These are phyloP conservation scores for Colletotrichum tropicale DNA, from an alignment of 2,329 filamentous ascomycete genomes.

Conservation along the genomic window DNA sequence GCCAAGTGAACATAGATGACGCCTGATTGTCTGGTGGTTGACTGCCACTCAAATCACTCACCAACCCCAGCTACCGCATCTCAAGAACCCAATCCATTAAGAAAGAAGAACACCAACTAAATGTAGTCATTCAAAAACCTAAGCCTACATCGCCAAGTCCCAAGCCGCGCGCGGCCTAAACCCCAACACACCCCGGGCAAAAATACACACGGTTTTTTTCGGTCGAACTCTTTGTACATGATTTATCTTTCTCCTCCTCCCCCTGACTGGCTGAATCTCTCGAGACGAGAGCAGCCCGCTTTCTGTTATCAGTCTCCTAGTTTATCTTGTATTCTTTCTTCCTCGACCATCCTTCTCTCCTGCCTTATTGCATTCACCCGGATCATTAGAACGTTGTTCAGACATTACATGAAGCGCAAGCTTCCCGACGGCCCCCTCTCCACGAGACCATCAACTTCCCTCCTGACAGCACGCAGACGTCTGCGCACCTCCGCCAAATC, in stretches of 20 bases:
- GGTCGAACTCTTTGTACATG: constrained; percentile 15
- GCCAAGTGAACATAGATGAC: too few species aligned
- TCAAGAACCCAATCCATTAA: not conserved
- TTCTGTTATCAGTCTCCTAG: not conserved
- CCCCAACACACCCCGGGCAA: constrained; percentile 8
- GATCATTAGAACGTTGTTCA: not conserved
- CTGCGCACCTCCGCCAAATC: constrained; percentile 49
- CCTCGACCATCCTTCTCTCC: not conserved
- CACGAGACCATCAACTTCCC: constrained; percentile 48
- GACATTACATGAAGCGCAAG: constrained; percentile 49
- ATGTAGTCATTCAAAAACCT: constrained; percentile 14
- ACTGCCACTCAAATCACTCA: not conserved
- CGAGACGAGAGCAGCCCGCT: not conserved
- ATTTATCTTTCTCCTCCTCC: not conserved
- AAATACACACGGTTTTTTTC: constrained; percentile 1
- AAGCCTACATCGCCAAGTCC: constrained; percentile 18
- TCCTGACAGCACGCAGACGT: constrained; percentile 44
- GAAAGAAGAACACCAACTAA: not conserved
- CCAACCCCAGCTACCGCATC: too few species aligned
- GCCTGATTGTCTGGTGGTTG: too few species aligned
- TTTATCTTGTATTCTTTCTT: not conserved
- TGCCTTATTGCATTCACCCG: not conserved
- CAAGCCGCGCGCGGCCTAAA: constrained; percentile 14
- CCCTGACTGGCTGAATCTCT: not conserved
- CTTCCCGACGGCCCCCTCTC: constrained; percentile 46